Percentiles rank a stretch among this genome's conserved stretches.
These are phyloP conservation scores for Phytophthora boehmeriae DNA, from an alignment of 352 stramenopile species.

Conservation along the genomic window DNA sequence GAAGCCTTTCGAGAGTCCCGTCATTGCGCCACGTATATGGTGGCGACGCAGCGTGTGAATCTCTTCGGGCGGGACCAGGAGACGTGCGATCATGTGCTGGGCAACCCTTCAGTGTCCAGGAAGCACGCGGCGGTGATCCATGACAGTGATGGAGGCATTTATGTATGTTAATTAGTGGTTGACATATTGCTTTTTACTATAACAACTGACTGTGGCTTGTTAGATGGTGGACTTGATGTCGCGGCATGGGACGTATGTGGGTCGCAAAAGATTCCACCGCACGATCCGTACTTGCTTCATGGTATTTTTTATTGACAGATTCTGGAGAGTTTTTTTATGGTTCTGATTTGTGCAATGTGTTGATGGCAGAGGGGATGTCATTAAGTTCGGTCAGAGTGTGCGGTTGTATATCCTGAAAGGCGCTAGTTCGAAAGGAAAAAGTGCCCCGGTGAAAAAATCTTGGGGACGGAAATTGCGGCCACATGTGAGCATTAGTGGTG, in stretches of 20 bases:
- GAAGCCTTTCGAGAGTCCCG: conserved; percentile 78
- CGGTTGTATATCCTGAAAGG: conserved; percentile 87
- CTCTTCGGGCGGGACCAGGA: conserved; percentile 88
- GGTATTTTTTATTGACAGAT: conserved; percentile 34
- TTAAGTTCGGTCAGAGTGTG: conserved; percentile 90
- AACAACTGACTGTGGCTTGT: too few species aligned
- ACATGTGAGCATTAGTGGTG: conserved; percentile 69
- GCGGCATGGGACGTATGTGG: conserved; percentile 85
- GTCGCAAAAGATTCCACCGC: conserved; percentile 82
- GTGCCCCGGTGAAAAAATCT: conserved; percentile 78
- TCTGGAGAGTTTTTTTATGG: not conserved
- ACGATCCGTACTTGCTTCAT: conserved; percentile 84
- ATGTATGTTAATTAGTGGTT: conserved; percentile 46
- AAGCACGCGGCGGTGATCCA: conserved; percentile 90
- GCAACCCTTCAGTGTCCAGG: conserved; percentile 85
- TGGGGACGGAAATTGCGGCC: conserved; percentile 82
- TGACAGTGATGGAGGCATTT: conserved; percentile 80
- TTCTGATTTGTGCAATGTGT: not conserved
- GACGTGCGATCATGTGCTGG: conserved; percentile 85
- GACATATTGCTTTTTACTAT: conserved; percentile 10
- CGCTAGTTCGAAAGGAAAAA: conserved; percentile 60
- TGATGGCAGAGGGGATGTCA: conserved; percentile 72
- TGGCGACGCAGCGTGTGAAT: conserved; percentile 82
- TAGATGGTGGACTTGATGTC: conserved; percentile 92
- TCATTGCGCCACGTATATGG: conserved; percentile 87